Percentiles rank a stretch among this genome's conserved stretches.
Conservation (phyloP, 164 flowering plant genomes). For the Chloranthus sessilifolius region DNA sequence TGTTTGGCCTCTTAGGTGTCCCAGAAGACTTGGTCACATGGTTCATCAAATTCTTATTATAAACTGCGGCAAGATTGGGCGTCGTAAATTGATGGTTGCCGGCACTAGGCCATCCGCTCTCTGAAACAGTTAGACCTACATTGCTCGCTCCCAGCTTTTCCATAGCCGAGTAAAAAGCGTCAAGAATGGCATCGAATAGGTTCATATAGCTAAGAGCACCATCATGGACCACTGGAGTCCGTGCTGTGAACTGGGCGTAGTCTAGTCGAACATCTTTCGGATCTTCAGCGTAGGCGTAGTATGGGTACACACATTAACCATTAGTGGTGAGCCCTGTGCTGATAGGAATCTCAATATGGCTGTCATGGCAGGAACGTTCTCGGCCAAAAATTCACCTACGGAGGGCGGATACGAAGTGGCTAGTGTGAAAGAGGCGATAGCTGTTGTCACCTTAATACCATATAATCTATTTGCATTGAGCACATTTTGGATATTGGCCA, state of each 20-base stretch:
- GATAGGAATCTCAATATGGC: constrained; percentile 14
- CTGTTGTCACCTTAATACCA: no score
- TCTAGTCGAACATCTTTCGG: not conserved
- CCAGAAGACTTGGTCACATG: constrained; percentile 1
- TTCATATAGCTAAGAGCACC: constrained; percentile 15
- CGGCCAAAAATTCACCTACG: constrained; percentile 14
- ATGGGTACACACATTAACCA: constrained; percentile 38
- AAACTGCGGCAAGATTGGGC: constrained; percentile 14
- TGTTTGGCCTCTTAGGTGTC: constrained; percentile 21
- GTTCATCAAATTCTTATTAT: constrained; percentile 18
- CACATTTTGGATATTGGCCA: no score
- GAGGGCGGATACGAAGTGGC: constrained; percentile 33
- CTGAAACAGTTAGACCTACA: constrained; percentile 17
- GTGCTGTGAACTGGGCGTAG: not conserved
- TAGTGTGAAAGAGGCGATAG: constrained; percentile 9
- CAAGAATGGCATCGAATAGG: constrained; percentile 28
- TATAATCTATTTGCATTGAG: no score
- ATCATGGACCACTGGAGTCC: constrained; percentile 17
- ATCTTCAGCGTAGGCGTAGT: constrained; percentile 18
- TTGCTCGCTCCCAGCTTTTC: constrained; percentile 10
- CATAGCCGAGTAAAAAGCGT: constrained; percentile 24
- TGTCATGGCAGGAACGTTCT: not conserved
- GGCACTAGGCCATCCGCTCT: constrained; percentile 30
- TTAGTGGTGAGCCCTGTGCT: constrained; percentile 9
- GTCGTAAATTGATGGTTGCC: constrained; percentile 21